Evolutionary conservation across 441 rosid genomes (phyloP), one percentile per base, ranked within the genome.

Genomic region (Isatis lusitanica): DNA sequence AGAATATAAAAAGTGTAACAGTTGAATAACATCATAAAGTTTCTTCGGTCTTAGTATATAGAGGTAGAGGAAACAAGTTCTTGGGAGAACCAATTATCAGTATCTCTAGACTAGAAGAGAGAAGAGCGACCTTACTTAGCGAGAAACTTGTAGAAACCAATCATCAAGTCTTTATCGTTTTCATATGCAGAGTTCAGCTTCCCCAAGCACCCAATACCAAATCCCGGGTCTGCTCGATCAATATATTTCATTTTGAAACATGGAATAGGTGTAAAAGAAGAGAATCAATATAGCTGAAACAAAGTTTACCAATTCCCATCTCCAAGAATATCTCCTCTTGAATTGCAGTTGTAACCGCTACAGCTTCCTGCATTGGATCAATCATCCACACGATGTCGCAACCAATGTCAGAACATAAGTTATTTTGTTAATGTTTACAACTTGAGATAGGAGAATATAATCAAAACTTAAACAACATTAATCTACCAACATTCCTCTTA

Each of bases 261-360:
- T 35, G 9, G 12, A 16, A 21, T 30, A 7, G 43, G 0, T 38
- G 7, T n/a, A 15, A 8, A 40, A 35, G 9, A 40, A 30, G 15
- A 4, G 1, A 39, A 38, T 9, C 4, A 7, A 28, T 1, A 11
- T 47, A 38, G 9, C 3, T 17, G 9, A 4, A 50, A 50, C 43
- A 5, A 48, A 63, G 7, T 82, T 81, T 63, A 94, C 97, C 97
- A 70, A 89, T 81, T 46, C 90, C 92, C 93, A 89, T 92, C 86
- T 92, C 94, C 85, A 82, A 83, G 78, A 90, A 86, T 48, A 90
- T 86, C 70, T 81, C 88, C 60, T 94, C 89, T 81, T 90, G 94
- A 46, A 92, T 84, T n/a, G 85, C 86, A 16, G 93, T 89, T 61
- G 97, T 92, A 26, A 89, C 88, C 15, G 90, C 94, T 65, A 89